Base-by-base conservation (phyloP, 257 asterid species). In the Fraxinus pennsylvanica region DNA sequence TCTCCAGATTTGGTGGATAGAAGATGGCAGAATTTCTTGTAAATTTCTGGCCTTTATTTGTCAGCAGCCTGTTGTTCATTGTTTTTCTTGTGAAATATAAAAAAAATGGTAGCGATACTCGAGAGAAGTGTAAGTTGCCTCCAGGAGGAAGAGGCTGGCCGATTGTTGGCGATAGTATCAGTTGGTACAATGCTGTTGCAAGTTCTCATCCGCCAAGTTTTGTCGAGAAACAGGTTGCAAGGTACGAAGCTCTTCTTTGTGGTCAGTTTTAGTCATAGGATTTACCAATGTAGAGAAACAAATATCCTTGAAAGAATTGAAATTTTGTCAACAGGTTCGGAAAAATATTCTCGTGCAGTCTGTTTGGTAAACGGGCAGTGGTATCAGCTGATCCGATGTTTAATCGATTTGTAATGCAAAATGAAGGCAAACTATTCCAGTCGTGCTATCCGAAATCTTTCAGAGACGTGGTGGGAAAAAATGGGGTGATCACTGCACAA, bases 381-480 rank as follows among this genome's bases (percentile, higher is more conserved):
- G 97, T 92, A 33, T 92, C 98, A 6, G 96, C 91, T 25, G 97
- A 94, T 77, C 96, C 97, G 2, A 81, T 80, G 7, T 94, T 94
- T 86, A 94, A 94, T 85, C 83, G 88, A 41, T 94, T 94, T 38
- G 93, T 91, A 76, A 92, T 92, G 98, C 96, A 85, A 78, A 92
- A 91, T 41, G 97, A 94, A 82, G 96, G 98, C 14, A 87, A 73
- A 33, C 68, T 91, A 9, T 94, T 94, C 80, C 91, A 91, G 77
- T 94, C 98, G n/a, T 89, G 97, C 79, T 94, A 94, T 81, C 98
- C 98, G 0, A 92, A 90, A 79, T 92, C 98, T 30, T 94, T 94
- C 86, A 86, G 92, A 72, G 97, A 94, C 54, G 81, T 94, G 87
- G 98, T 94, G 10, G 98, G 98, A 0, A 89, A 92, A 72, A 87